Percentiles rank a stretch among this genome's conserved stretches.
Conservation (phyloP, 1,284 basidiomycete genomes). For the Waitea zeae region DNA sequence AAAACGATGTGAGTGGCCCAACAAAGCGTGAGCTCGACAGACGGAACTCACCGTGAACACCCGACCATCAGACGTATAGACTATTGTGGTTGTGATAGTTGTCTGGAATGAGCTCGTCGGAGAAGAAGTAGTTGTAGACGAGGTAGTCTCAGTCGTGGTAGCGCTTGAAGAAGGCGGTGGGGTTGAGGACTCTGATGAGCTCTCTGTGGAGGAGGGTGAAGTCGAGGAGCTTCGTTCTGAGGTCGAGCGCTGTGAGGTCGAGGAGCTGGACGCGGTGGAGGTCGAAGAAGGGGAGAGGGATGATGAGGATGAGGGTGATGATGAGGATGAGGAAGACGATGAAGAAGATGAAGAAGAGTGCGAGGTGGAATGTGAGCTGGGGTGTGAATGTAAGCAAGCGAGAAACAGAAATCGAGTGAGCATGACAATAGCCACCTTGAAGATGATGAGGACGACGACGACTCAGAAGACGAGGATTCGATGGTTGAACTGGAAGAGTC, state of each 20-base stretch:
- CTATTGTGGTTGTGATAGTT: too few relatives aligned
- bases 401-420: conserved; percentile 1
- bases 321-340: conserved; percentile 22
- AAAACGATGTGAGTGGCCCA: too few relatives aligned
- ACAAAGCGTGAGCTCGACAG: too few relatives aligned
- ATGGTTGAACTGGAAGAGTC: conserved; percentile 35
- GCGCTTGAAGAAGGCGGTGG: conserved; percentile 30
- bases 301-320: too few relatives aligned
- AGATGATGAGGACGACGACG: conserved; percentile 37
- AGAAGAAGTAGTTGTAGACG: too few relatives aligned
- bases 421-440: conserved; percentile 22
- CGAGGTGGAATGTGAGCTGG: conserved; percentile 1
- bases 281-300: conserved; percentile 12
- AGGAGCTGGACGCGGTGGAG: conserved; percentile 14
- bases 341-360: conserved; percentile 12
- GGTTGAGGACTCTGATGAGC: conserved; percentile 19
- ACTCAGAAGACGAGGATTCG: conserved; percentile 33
- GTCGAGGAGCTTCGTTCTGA: conserved; percentile 3
- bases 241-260: background rate
- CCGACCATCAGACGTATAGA: too few relatives aligned
- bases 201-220: conserved; percentile 9
- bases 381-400: background rate
- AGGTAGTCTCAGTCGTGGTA: too few relatives aligned
- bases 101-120: too few relatives aligned
- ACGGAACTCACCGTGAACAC: too few relatives aligned